A percentile compares a stretch with the other conserved stretches of the same genome.
Evolutionary conservation across 2,329 filamentous ascomycete genomes (phyloP).

Genomic region (Epichloe festucae): DNA sequence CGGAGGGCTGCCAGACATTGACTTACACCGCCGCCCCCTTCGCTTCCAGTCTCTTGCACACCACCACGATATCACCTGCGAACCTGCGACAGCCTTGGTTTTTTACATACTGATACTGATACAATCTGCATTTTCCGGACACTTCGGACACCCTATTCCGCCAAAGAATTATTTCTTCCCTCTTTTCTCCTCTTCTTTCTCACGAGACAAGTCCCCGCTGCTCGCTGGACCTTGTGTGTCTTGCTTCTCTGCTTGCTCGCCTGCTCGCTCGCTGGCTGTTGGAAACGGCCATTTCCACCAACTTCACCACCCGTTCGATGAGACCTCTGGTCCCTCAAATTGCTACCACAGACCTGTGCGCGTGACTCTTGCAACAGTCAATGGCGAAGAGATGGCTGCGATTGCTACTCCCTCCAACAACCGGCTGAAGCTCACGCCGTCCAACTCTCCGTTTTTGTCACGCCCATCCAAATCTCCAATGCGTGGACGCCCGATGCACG

Average conservation of each 20-base stretch:
- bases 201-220: not conserved
- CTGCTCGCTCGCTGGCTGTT: not conserved
- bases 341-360: not conserved
- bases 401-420: conserved; percentile 34
- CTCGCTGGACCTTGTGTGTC: not conserved
- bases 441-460: conserved; percentile 58
- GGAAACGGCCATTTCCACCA: not conserved
- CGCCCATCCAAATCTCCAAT: conserved; percentile 51
- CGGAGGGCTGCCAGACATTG: conserved; percentile 2
- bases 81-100: not conserved
- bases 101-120: not conserved
- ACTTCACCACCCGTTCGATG: not conserved
- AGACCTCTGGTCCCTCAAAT: not conserved
- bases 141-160: not conserved
- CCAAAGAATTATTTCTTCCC: not conserved
- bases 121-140: not conserved
- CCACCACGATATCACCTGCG: not conserved
- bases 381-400: conserved; percentile 46
- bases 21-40: conserved; percentile 5
- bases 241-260: not conserved
- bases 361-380: conserved; percentile 18
- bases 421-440: conserved; percentile 59
- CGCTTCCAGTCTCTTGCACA: not conserved
- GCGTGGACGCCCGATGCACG: conserved; percentile 33
- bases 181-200: not conserved